Evolutionary conservation across 495 filamentous ascomycete species (phyloP), one percentile per base, ranked within the genome.

Genomic region (Neurospora sp.): DNA sequence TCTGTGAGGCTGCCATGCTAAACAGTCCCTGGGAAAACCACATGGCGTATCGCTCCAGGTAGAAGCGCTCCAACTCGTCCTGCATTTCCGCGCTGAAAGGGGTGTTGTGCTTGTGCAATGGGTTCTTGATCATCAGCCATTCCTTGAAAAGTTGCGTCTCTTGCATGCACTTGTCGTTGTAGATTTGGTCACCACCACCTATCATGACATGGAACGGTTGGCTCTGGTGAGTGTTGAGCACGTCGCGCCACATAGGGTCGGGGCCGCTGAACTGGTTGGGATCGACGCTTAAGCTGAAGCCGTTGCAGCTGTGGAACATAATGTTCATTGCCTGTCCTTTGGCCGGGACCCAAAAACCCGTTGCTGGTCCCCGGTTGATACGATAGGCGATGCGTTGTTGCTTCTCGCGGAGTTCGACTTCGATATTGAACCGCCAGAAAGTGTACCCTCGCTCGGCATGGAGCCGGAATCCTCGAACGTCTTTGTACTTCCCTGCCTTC

Each of bases 21-120:
- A 97, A 99, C 39, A 97, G 85, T 3, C 96, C 96, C 78, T 97
- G 94, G 3, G 94, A 97, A 81, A 97, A 99, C 94, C 96, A 98
- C 84, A 83, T 85, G 73, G 88, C 87, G 79, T 99, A 99, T 68
- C 92, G 87, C 70, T 96, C 86, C 3, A 98, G 84, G 78, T 97
- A 98, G 77, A 94, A 97, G 4, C 80, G 78, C 78, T 98, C 96
- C 1, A 98, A 83, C 78, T 98, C 94, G 22, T 91, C 87, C 73
- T 93, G 91, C 86, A 99, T 90, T 70, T 91, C 91, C 0, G 85
- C 73, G 1, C 88, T 91, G 74, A 98, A 94, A 1, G 89, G 86
- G 3, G 87, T 86, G 39, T 87, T 85, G 73, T 94, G 90, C 83
- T 97, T 96, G 73, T 93, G 88, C 47, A 91, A 82, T 2, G 90